These are phyloP conservation scores for Globisporangium middletonii DNA, from an alignment of 352 stramenopile genomes.

Conservation along the genomic window DNA sequence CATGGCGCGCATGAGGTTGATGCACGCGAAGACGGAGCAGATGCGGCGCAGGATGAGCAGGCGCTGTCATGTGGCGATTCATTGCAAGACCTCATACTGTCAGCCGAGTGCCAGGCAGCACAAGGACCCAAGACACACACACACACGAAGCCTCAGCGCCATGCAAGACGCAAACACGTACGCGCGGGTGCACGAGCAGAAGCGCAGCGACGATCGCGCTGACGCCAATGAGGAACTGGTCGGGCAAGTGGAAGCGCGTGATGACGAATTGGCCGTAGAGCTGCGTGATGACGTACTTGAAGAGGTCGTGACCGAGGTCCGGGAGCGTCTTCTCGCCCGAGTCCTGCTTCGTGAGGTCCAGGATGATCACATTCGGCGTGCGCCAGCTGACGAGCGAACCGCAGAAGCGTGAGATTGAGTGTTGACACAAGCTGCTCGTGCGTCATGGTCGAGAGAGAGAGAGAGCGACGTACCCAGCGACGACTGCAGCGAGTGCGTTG, in stretches of 20 bases:
- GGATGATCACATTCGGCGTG: conserved; percentile 79
- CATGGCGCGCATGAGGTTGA: conserved; percentile 84
- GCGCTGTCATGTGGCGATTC: conserved; percentile 23
- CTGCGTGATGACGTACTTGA: conserved; percentile 82
- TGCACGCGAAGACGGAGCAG: conserved; percentile 79
- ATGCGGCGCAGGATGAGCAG: conserved; percentile 80
- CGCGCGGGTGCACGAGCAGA: conserved; percentile 68
- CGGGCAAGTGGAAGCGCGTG: conserved; percentile 80
- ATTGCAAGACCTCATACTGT: neutral
- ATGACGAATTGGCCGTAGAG: conserved; percentile 81
- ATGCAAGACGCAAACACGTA: conserved; percentile 21
- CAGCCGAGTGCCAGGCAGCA: neutral
- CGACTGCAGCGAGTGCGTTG: conserved; percentile 74
- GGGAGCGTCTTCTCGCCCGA: conserved; percentile 72
- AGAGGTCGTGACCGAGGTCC: conserved; percentile 80
- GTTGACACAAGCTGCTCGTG: too few species aligned
- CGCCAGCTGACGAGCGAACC: conserved; percentile 39
- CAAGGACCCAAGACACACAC: neutral
- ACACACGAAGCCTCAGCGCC: neutral
- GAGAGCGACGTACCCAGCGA: conserved; percentile 42
- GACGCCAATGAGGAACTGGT: conserved; percentile 76
- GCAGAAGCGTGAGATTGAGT: neutral
- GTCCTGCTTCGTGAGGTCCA: conserved; percentile 50
- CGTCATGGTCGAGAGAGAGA: too few species aligned
- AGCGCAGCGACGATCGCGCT: conserved; percentile 61